These are phyloP conservation scores for Mortierella polycephala DNA, from an alignment of 371 early-diverging fungal genomes.

Conservation along the genomic window DNA sequence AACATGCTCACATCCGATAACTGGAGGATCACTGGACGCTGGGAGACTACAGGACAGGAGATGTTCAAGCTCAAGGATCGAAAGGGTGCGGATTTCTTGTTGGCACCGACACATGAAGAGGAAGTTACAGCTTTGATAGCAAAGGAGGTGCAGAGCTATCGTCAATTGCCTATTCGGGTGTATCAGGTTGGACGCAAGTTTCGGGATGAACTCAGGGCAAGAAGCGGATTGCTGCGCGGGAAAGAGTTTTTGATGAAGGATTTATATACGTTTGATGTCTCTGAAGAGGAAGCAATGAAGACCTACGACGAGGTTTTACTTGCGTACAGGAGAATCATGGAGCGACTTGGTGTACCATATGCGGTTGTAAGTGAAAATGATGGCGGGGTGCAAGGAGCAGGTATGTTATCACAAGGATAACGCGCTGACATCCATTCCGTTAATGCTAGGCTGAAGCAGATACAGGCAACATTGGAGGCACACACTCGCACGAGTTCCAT, in stretches of 20 bases:
- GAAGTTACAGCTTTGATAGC: conserved; percentile 86
- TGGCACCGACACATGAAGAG: conserved; percentile 95
- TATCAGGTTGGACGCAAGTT: conserved; percentile 93
- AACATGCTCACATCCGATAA: conserved; percentile 69
- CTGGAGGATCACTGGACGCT: conserved; percentile 86
- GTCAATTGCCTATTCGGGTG: conserved; percentile 84
- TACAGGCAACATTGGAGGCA: conserved; percentile 92
- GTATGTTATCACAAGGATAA: not conserved
- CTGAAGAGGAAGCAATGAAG: conserved; percentile 69
- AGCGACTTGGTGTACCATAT: conserved; percentile 80
- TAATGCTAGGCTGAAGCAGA: conserved; percentile 82
- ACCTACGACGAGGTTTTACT: conserved; percentile 78
- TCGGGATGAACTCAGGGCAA: conserved; percentile 86
- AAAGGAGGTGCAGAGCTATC: conserved; percentile 69
- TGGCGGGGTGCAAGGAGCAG: too few relatives aligned
- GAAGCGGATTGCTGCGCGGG: conserved; percentile 85
- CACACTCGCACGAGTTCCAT: conserved; percentile 91
- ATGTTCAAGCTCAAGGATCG: conserved; percentile 87
- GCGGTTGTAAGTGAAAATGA: conserved; percentile 63
- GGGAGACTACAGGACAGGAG: conserved; percentile 79
- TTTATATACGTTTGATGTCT: conserved; percentile 88
- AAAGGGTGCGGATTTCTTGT: conserved; percentile 71
- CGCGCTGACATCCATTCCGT: not conserved
- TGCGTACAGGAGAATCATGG: conserved; percentile 82
- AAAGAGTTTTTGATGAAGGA: conserved; percentile 97